Percentiles rank a stretch among this genome's conserved stretches.
Evolutionary conservation across 1,139 yeast genomes (phyloP).

Genomic region (Candida tunisiensis): DNA sequence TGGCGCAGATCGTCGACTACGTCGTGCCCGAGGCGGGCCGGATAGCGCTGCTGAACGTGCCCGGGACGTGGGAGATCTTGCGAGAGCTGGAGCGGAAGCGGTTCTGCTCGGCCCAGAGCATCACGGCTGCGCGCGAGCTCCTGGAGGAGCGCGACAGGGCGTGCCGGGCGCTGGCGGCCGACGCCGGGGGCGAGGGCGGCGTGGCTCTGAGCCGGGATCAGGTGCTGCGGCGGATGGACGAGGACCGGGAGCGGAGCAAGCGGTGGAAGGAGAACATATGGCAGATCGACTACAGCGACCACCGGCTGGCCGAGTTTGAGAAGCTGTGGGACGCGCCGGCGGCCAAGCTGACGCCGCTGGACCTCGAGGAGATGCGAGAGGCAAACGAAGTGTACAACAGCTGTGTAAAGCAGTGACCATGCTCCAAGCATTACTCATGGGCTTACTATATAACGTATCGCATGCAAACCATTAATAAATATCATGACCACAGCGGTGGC

Average conservation of each 20-base stretch:
- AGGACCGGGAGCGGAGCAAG: slow-evolving; percentile 73
- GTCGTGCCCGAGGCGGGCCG: slow-evolving; percentile 35
- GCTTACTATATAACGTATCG: too few relatives aligned
- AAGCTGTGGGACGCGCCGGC: slow-evolving; percentile 34
- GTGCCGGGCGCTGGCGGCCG: neutral
- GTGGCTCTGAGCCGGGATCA: slow-evolving; percentile 2
- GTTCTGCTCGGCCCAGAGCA: too few relatives aligned
- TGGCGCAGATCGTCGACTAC: slow-evolving; percentile 30
- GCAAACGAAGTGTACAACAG: slow-evolving; percentile 29
- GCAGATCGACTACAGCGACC: slow-evolving; percentile 36
- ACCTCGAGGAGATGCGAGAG: slow-evolving; percentile 35
- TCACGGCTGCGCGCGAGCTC: too few relatives aligned
- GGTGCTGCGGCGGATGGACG: slow-evolving; percentile 64
- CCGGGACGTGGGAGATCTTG: slow-evolving; percentile 15
- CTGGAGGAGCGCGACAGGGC: too few relatives aligned
- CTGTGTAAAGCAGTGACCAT: too few relatives aligned
- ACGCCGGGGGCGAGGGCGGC: neutral
- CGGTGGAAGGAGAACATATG: slow-evolving; percentile 60
- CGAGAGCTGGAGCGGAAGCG: slow-evolving; percentile 1
- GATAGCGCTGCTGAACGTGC: slow-evolving; percentile 30
- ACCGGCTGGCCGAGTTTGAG: slow-evolving; percentile 41
- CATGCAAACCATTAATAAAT: too few relatives aligned
- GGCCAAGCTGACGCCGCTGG: slow-evolving; percentile 30
- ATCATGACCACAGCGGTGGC: too few relatives aligned
- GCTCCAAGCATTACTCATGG: too few relatives aligned